phyloP scores from a whole-genome alignment of 768 basidiomycete species.

The Tremella mesenterica region DNA sequence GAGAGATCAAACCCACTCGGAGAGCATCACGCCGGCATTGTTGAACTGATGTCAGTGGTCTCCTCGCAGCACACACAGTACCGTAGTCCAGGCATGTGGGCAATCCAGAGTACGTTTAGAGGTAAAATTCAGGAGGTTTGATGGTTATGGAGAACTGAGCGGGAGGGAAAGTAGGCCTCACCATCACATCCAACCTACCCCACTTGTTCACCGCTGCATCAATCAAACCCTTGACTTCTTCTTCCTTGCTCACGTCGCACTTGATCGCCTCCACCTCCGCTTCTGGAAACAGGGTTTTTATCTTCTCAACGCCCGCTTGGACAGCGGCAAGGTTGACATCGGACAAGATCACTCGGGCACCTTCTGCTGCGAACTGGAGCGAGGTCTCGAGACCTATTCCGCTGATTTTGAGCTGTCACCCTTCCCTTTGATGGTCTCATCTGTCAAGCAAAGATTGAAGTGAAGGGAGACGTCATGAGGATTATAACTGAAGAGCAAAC shows the following conservation, averaged over 20 bases:
- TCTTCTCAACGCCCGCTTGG: conserved; percentile 57
- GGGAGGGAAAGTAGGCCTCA: conserved; percentile 48
- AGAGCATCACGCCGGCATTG: conserved; percentile 99
- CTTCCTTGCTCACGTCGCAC: conserved; percentile 83
- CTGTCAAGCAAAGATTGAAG: conserved; percentile 12
- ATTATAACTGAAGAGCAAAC: not conserved
- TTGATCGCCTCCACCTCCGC: conserved; percentile 54
- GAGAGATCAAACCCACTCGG: conserved; percentile 43
- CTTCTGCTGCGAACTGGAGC: conserved; percentile 89
- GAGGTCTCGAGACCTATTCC: conserved; percentile 95
- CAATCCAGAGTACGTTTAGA: too few relatives aligned
- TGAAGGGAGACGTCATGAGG: not conserved
- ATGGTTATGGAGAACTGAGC: too few relatives aligned
- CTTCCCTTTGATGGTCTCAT: not conserved
- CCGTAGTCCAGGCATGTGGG: too few relatives aligned
- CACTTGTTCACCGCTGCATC: conserved; percentile 70
- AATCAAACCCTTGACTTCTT: conserved; percentile 71
- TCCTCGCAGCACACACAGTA: not conserved
- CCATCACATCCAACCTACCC: conserved; percentile 93
- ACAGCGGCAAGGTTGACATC: conserved; percentile 76
- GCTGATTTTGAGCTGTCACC: conserved; percentile 47
- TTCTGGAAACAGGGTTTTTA: conserved; percentile 58
- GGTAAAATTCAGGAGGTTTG: too few relatives aligned
- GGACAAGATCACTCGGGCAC: conserved; percentile 77
- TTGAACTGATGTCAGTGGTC: conserved; percentile 59